Percentiles rank a stretch among this genome's conserved stretches.
These are phyloP conservation scores for Mycena filopes DNA, from an alignment of 768 basidiomycete genomes.

Conservation along the genomic window DNA sequence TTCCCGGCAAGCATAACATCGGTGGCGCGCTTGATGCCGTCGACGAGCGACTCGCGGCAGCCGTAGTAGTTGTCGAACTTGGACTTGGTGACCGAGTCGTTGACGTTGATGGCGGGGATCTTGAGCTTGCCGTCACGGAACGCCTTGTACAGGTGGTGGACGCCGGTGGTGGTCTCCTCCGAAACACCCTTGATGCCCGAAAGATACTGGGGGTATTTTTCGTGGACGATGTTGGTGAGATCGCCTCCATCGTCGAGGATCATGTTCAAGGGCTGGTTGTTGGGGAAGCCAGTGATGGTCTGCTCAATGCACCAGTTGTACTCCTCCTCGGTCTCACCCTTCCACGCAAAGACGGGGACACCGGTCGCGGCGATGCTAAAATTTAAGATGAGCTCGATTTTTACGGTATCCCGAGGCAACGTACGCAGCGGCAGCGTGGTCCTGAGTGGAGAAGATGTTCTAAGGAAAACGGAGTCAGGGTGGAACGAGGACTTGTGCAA, in stretches of 20 bases:
- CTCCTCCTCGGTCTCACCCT: conserved; percentile 99
- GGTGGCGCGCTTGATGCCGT: conserved; percentile 99
- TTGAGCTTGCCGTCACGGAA: conserved; percentile 96
- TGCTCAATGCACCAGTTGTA: conserved; percentile 99
- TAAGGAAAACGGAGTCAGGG: conserved; percentile 41
- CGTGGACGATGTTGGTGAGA: conserved; percentile 92
- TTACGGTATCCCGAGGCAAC: conserved; percentile 40
- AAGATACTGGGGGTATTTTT: conserved; percentile 94
- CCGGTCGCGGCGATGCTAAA: conserved; percentile 94
- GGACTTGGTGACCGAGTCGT: conserved; percentile 99
- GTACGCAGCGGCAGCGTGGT: conserved; percentile 97
- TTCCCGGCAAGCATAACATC: conserved; percentile 99
- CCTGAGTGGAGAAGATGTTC: conserved; percentile 99
- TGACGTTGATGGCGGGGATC: conserved; percentile 99
- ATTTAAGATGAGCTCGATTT: conserved; percentile 9
- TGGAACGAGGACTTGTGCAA: neutral
- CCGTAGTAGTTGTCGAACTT: conserved; percentile 99
- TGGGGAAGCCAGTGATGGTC: conserved; percentile 88
- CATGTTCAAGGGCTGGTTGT: conserved; percentile 91
- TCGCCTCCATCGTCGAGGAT: conserved; percentile 99
- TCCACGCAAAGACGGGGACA: conserved; percentile 99
- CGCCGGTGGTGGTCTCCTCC: conserved; percentile 99
- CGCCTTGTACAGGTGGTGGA: conserved; percentile 98
- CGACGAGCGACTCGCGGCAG: conserved; percentile 99
- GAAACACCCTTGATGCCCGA: conserved; percentile 89